Percentiles rank a stretch among this genome's conserved stretches.
These are phyloP conservation scores for Penicillium tannophilum DNA, from an alignment of 495 filamentous ascomycete species.

Conservation along the genomic window DNA sequence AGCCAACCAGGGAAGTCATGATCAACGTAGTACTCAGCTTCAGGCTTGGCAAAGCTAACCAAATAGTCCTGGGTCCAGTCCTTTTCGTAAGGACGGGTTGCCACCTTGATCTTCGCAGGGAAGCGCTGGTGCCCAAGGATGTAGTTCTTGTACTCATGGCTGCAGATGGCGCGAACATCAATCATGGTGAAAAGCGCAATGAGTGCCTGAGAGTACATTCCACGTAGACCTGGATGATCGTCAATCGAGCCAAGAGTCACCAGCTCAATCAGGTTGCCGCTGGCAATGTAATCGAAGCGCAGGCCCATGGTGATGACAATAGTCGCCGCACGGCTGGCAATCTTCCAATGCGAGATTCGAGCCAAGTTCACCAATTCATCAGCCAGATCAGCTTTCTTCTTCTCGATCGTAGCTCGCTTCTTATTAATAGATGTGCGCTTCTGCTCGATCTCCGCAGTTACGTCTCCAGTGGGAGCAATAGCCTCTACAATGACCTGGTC, in stretches of 20 bases:
- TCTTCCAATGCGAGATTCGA: conserved; percentile 89
- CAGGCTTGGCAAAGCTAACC: conserved; percentile 72
- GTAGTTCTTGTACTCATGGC: conserved; percentile 83
- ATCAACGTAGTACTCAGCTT: conserved; percentile 87
- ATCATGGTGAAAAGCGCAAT: conserved; percentile 79
- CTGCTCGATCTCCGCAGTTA: conserved; percentile 61
- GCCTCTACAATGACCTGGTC: conserved; percentile 69
- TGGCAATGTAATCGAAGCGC: conserved; percentile 84
- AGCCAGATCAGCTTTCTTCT: conserved; percentile 78
- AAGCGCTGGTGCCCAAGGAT: conserved; percentile 74
- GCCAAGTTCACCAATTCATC: conserved; percentile 78
- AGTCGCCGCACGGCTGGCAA: conserved; percentile 82
- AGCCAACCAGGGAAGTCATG: conserved; percentile 94
- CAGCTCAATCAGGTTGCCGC: conserved; percentile 79
- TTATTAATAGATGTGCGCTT: conserved; percentile 70
- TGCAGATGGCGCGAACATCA: conserved; percentile 81
- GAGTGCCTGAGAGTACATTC: conserved; percentile 77
- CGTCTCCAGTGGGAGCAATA: conserved; percentile 72
- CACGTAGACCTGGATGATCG: conserved; percentile 81
- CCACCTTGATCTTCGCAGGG: conserved; percentile 71
- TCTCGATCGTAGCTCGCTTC: conserved; percentile 74
- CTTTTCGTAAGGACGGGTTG: conserved; percentile 70
- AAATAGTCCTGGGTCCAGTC: conserved; percentile 79
- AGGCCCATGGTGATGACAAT: conserved; percentile 87
- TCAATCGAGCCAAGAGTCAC: conserved; percentile 84